Evolutionary conservation across 495 filamentous ascomycete genomes (phyloP), one percentile per base, ranked within the genome.

Genomic region (Podospora comata): DNA sequence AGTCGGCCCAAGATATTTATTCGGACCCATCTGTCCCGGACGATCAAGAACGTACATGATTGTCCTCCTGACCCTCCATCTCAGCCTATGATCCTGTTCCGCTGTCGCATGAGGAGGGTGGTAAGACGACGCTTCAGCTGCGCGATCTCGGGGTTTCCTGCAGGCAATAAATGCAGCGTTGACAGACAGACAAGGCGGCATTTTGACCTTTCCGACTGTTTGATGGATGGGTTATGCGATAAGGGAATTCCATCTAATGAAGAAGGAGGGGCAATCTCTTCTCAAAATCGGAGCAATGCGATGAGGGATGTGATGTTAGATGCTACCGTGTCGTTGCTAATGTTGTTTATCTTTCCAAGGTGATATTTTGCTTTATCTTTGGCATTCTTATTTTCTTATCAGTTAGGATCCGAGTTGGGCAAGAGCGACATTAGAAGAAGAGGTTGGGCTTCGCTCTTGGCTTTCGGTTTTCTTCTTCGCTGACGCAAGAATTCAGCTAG

Each of bases 401-500:
- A 6, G 5, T 58, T 20, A 58, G 30, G 7, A 56, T 56, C 16
- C 16, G 20, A 18, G 54, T 56, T 56, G 54, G 19, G n/a, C 56
- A 58, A 20, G 23, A 27, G n/a, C 19, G 23, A 23, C 1, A 1
- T 23, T 23, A 1, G 23, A 20, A 18, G 54, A 56, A 58, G 56
- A 58, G 39, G 39, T 48, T 58, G 56, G 23, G 19, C 56, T 58
- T 58, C 20, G 2, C 39, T 48, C 39, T 48, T 48, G 39, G 39
- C 39, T 16, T 48, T 48, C 39, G 13, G 39, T 48, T 48, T 48
- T 56, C 54, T 58, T 26, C 55, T 26, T 20, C 55, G 55, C 19
- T 58, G 55, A 58, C 55, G 55, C 55, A 58, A 58, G 55, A 58
- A 58, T 58, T 23, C 55, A 20, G n/a, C 55, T 20, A 58, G 55